Evolutionary conservation across 257 asterid genomes (phyloP).

Genomic region (Solanum lycopersicoides): DNA sequence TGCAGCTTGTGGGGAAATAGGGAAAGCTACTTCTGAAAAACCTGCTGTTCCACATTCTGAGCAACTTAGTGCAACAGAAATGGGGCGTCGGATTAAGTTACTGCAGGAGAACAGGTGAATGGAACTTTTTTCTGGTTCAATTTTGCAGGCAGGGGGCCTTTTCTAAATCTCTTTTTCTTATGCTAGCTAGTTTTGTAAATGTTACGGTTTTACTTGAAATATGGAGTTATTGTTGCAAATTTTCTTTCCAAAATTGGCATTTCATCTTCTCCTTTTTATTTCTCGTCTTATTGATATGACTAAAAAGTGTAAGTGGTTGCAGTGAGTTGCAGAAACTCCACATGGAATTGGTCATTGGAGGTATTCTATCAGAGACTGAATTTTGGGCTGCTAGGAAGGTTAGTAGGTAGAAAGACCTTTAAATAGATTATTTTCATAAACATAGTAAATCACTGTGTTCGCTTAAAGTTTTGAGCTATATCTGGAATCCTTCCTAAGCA

Average conservation of each 20-base stretch:
- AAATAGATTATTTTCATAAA: not conserved
- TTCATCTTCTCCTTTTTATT: conserved; percentile 4
- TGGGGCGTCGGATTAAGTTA: conserved; percentile 67
- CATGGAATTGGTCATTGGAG: conserved; percentile 77
- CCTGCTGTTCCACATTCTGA: conserved; percentile 44
- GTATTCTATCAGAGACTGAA: conserved; percentile 80
- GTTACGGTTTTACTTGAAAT: not conserved
- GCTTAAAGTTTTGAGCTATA: not conserved
- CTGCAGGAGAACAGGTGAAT: conserved; percentile 74
- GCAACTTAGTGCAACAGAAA: conserved; percentile 70
- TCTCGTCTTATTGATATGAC: conserved; percentile 20
- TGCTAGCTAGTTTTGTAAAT: not conserved
- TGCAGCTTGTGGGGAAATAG: conserved; percentile 46
- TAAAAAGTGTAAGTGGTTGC: conserved; percentile 52
- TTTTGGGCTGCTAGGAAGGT: conserved; percentile 99
- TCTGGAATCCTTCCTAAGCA: not conserved
- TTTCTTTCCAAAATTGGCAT: not conserved
- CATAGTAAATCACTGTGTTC: not conserved
- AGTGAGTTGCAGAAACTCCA: conserved; percentile 88
- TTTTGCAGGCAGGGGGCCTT: not conserved
- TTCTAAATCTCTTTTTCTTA: not conserved
- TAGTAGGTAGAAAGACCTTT: conserved; percentile 17
- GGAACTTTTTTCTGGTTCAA: not conserved
- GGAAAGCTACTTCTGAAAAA: conserved; percentile 32
- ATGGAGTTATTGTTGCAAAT: not conserved